Percentiles rank a stretch among this genome's conserved stretches.
These are phyloP conservation scores for Picochlorum sp. DNA, from an alignment of 139 green algal genomes.

Conservation along the genomic window DNA sequence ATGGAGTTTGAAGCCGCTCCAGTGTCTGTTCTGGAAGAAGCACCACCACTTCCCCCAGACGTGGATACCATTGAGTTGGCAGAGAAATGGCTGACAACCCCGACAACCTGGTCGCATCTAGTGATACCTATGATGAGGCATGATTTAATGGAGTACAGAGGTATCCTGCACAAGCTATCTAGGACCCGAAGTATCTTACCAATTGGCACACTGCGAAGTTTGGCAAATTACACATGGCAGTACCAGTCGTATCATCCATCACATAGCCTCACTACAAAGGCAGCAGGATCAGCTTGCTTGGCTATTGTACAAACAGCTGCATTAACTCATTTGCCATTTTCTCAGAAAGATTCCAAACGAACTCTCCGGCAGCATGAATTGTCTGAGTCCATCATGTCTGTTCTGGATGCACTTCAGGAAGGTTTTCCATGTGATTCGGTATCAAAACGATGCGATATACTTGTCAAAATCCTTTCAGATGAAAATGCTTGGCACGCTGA, in stretches of 20 bases:
- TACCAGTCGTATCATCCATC: conserved; percentile 6
- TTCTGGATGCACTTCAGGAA: conserved; percentile 11
- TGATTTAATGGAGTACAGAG: conserved; percentile 9
- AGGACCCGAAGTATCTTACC: conserved; percentile 1
- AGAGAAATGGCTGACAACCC: conserved; percentile 9
- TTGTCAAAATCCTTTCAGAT: not conserved
- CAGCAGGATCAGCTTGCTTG: not conserved
- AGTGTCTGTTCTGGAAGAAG: not conserved
- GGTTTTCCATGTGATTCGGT: conserved; percentile 8
- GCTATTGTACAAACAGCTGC: conserved; percentile 15
- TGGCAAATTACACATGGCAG: conserved; percentile 18
- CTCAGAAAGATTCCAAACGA: not conserved
- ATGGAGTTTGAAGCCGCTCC: not conserved
- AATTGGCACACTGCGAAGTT: conserved; percentile 4
- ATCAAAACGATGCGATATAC: not conserved
- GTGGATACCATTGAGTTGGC: conserved; percentile 1
- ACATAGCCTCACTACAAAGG: conserved; percentile 11
- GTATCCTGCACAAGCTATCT: conserved; percentile 6
- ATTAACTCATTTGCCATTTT: conserved; percentile 9
- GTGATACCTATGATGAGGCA: conserved; percentile 4
- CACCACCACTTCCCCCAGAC: not conserved
- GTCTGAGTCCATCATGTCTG: conserved; percentile 7
- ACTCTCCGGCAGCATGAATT: conserved; percentile 14
- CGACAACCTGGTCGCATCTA: conserved; percentile 8
- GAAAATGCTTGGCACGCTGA: not conserved